A percentile compares a stretch with the other conserved stretches of the same genome.
phyloP scores from a whole-genome alignment of 177 flowering plant species.

The Vitis hybrid region DNA sequence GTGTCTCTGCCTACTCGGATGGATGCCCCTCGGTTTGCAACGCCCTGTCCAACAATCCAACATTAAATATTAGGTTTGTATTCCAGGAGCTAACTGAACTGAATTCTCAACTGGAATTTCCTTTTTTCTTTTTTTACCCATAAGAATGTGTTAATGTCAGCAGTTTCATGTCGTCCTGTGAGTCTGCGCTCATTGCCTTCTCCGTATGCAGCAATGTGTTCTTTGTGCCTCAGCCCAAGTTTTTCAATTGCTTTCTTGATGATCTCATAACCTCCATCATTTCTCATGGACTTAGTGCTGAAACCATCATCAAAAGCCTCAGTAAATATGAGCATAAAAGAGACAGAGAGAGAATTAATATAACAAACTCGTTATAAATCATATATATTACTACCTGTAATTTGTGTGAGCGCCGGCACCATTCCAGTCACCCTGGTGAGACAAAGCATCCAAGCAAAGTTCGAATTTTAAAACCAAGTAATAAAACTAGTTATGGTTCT shows the following conservation, averaged over 20 bases:
- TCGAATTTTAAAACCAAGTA: neutral
- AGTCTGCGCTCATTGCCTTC: slow-evolving; percentile 90
- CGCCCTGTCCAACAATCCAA: slow-evolving; percentile 43
- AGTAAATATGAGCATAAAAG: neutral
- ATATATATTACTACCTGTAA: slow-evolving; percentile 46
- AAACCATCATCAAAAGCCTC: neutral
- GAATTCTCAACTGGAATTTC: neutral
- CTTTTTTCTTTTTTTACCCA: slow-evolving; percentile 49
- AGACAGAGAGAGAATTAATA: neutral
- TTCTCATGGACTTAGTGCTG: slow-evolving; percentile 86
- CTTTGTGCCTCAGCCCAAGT: slow-evolving; percentile 66
- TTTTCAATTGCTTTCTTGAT: slow-evolving; percentile 78
- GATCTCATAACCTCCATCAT: slow-evolving; percentile 68
- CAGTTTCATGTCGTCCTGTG: slow-evolving; percentile 82
- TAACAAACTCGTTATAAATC: neutral
- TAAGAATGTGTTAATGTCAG: slow-evolving; percentile 68
- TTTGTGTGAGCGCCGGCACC: slow-evolving; percentile 81
- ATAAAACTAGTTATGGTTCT: neutral
- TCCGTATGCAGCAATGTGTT: slow-evolving; percentile 89
- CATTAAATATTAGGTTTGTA: neutral
- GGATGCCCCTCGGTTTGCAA: slow-evolving; percentile 79
- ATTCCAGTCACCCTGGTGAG: slow-evolving; percentile 70
- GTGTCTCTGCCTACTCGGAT: slow-evolving; percentile 75
- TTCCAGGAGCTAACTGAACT: neutral
- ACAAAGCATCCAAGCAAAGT: neutral